Evolutionary conservation across 768 basidiomycete genomes (phyloP).

Genomic region (Russula ochroleuca): DNA sequence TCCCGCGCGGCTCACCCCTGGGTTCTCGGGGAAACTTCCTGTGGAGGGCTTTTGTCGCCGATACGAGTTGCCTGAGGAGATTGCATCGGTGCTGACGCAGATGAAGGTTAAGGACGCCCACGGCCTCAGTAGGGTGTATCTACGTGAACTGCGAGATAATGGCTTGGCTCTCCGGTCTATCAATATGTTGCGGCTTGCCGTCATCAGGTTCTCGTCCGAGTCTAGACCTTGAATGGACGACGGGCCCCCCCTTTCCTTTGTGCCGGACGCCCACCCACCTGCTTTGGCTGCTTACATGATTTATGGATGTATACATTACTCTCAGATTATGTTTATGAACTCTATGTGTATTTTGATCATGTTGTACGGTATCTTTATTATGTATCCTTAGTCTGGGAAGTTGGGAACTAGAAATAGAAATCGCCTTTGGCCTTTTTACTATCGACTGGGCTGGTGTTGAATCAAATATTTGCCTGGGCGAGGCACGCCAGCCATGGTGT

Average conservation of each 20-base stretch:
- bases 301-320: background rate
- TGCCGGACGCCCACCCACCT: background rate
- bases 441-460: background rate
- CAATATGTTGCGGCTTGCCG: constrained; percentile 19
- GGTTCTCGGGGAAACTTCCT: constrained; percentile 6
- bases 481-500: background rate
- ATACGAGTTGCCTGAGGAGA: constrained; percentile 16
- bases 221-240: constrained; percentile 9
- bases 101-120: constrained; percentile 18
- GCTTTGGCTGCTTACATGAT: background rate
- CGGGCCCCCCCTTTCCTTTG: no score
- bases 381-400: constrained; percentile 12
- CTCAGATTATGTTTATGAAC: background rate
- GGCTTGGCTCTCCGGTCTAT: constrained; percentile 6
- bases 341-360: constrained; percentile 4
- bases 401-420: background rate
- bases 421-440: background rate
- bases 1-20: constrained; percentile 16
- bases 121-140: constrained; percentile 13
- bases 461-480: background rate
- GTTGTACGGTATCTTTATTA: constrained; percentile 2
- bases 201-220: constrained; percentile 20
- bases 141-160: constrained; percentile 9
- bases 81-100: constrained; percentile 2
- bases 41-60: constrained; percentile 16